Percentiles rank a stretch among this genome's conserved stretches.
Evolutionary conservation across 805 yeast genomes (phyloP).

Genomic region (Saccharomycopsis oosterbeekiorum): DNA sequence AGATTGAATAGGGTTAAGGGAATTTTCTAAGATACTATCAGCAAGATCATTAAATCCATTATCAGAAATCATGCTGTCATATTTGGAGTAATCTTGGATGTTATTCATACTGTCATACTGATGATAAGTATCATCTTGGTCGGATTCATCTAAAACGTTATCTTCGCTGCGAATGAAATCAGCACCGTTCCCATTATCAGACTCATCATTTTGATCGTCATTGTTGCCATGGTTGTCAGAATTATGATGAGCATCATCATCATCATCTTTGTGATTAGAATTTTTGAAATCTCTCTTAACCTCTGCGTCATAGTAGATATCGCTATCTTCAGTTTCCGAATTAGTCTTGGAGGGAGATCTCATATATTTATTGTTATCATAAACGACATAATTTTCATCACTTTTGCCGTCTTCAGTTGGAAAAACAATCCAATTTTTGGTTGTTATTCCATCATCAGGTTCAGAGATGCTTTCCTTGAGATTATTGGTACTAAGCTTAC

Average conservation of each 20-base stretch:
- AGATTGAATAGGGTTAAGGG: neutral
- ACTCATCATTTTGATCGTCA: slow-evolving; percentile 30
- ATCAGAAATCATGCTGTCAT: neutral
- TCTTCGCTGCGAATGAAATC: slow-evolving; percentile 26
- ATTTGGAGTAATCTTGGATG: neutral
- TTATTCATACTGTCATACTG: neutral
- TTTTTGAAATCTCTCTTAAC: neutral
- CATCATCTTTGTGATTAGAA: slow-evolving; percentile 20
- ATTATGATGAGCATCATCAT: slow-evolving; percentile 22
- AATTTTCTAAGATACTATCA: neutral
- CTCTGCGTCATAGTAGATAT: neutral
- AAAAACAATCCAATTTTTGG: neutral
- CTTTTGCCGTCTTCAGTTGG: neutral
- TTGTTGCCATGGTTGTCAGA: slow-evolving; percentile 12
- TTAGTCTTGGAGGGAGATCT: neutral
- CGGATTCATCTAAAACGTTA: slow-evolving; percentile 42
- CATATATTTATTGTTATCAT: neutral
- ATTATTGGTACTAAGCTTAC: neutral
- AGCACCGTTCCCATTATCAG: slow-evolving; percentile 26
- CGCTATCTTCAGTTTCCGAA: neutral
- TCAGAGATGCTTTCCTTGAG: neutral
- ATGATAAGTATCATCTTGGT: slow-evolving; percentile 29
- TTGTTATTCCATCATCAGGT: neutral
- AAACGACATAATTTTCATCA: neutral
- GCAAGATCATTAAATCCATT: neutral